Conservation (phyloP, 1,284 basidiomycete species). For the Ceratobasidium sp. region DNA sequence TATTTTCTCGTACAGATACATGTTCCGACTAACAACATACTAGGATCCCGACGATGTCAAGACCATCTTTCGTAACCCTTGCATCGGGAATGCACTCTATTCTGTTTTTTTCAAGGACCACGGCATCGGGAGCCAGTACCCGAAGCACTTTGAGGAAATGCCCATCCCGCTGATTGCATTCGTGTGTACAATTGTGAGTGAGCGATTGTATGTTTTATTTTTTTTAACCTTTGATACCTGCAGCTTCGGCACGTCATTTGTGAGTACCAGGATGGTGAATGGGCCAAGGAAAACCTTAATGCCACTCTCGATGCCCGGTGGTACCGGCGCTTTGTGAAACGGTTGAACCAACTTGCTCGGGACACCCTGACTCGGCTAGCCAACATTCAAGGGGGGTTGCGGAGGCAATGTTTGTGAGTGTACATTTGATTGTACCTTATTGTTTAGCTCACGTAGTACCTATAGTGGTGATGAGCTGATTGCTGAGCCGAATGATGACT, state of each 20-base stretch:
- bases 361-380: neutral
- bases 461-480: too few species aligned
- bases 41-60: neutral
- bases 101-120: neutral
- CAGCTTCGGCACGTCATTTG: neutral
- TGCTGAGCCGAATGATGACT: too few species aligned
- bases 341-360: neutral
- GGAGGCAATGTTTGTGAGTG: neutral
- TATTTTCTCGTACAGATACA: neutral
- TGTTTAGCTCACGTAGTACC: too few species aligned
- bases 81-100: neutral
- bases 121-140: neutral
- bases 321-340: neutral
- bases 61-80: neutral
- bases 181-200: neutral
- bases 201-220: neutral
- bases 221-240: neutral
- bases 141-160: neutral
- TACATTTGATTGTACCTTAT: too few species aligned
- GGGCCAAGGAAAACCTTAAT: neutral
- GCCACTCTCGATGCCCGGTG: neutral
- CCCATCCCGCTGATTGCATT: neutral
- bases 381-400: neutral
- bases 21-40: neutral
- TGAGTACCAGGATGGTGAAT: neutral